phyloP scores from a whole-genome alignment of 768 basidiomycete genomes.

The Suillus subluteus region DNA sequence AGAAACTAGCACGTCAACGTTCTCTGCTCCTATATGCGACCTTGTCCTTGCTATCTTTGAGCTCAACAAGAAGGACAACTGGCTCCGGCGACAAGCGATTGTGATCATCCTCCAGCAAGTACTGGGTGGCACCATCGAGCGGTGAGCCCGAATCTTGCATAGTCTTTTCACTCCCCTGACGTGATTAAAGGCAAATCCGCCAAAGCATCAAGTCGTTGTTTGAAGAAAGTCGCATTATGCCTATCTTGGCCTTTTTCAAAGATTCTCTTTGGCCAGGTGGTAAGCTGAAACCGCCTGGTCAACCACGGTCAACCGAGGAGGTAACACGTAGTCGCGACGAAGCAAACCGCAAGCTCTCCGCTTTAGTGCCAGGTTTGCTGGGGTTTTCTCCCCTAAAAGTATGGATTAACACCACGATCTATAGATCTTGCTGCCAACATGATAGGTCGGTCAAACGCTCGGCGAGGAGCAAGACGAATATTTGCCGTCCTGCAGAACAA shows the following conservation, averaged over 20 bases:
- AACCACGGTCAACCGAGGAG: conserved; percentile 79
- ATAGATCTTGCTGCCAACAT: conserved; percentile 94
- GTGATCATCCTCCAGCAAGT: conserved; percentile 97
- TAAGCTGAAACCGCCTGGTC: conserved; percentile 57
- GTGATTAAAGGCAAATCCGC: conserved; percentile 75
- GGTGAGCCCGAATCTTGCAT: conserved; percentile 51
- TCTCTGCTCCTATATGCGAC: conserved; percentile 94
- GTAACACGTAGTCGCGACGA: conserved; percentile 81
- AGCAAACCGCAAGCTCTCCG: conserved; percentile 88
- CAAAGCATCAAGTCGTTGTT: conserved; percentile 70
- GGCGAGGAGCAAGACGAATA: conserved; percentile 88
- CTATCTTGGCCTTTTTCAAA: conserved; percentile 66
- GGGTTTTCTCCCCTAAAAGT: conserved; percentile 13
- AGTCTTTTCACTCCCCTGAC: conserved; percentile 11
- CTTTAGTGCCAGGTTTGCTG: conserved; percentile 82
- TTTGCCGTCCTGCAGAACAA: conserved; percentile 94
- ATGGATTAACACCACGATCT: conserved; percentile 7
- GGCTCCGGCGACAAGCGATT: conserved; percentile 93
- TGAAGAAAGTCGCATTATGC: conserved; percentile 72
- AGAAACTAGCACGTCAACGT: conserved; percentile 86
- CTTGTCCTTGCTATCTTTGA: conserved; percentile 92
- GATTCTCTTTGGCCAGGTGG: conserved; percentile 89
- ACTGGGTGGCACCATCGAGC: conserved; percentile 92
- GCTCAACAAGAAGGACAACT: conserved; percentile 94
- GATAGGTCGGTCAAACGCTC: conserved; percentile 96